Evolutionary conservation across 345 rosid species (phyloP), one percentile per base, ranked within the genome.

Genomic region (Salix viminalis): DNA sequence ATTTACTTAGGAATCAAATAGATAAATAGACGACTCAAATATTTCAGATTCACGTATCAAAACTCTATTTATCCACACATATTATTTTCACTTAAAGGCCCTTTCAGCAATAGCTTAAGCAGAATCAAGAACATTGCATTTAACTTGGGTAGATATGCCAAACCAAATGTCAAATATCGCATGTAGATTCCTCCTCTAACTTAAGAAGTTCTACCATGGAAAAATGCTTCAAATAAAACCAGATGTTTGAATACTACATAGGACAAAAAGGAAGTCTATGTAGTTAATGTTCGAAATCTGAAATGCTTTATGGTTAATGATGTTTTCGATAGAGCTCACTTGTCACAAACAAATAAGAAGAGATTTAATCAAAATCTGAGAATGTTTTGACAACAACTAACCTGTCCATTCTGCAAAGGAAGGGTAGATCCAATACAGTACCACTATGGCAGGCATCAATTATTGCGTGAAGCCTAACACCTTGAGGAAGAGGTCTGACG

Each of bases 391-490:
- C 9, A 36, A 36, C 26, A 65, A 70, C 74, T 50, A 73, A 91
- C 97, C 97, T 86, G 86, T 76, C 72, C 97, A 92, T 94, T 85
- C 97, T 84, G 80, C 98, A 91, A 44, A 92, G 91, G 84, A 75
- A 94, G 3, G 94, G 89, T 75, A 94, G 84, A 86, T 94, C 97
- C 36, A 94, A 82, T 6, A 91, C 91, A 11, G 97, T 94, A 77
- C 97, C 98, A 61, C 98, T 92, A 67, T 91, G 97, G 82, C 97
- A 92, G 77, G 97, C 91, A 75, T 94, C 97, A 50, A 92, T 84
- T 4, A 92, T 86, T 0, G 97, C 91, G 72, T 92, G 97, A 26
- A 94, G 93, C 88, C 76, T 91, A 70, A 87, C 97, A 13, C 97
- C 95, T 16, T 68, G 85, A 28, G 92, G 90, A 70, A 92, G 92